Conservation (phyloP, 257 asterid species). For the Paulownia fortunei region DNA sequence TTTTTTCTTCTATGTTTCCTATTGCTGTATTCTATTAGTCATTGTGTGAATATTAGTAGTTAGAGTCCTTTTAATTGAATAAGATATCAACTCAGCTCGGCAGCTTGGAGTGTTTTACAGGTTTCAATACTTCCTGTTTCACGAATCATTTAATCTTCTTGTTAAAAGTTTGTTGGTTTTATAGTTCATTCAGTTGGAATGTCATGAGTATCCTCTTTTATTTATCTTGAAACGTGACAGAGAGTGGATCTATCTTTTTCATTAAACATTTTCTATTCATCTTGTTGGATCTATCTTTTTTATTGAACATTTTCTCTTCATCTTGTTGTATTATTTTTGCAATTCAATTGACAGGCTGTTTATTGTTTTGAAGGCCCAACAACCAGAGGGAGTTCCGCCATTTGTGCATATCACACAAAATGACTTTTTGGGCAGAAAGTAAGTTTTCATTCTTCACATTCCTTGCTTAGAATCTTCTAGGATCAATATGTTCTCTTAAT, state of each 20-base stretch:
- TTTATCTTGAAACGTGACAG: conserved; percentile 5
- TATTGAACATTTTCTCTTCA: conserved; percentile 17
- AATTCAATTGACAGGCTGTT: conserved; percentile 29
- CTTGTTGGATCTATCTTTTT: conserved; percentile 6
- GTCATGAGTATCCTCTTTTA: neutral
- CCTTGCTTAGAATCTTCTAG: conserved; percentile 4
- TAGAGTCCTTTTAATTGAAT: neutral
- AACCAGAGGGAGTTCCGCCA: conserved; percentile 61
- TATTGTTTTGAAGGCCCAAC: conserved; percentile 54
- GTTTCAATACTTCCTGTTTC: neutral
- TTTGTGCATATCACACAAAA: conserved; percentile 62
- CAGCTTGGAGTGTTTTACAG: neutral
- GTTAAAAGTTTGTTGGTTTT: conserved; percentile 1
- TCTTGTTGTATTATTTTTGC: conserved; percentile 22
- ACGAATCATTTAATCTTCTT: neutral
- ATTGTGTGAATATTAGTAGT: neutral
- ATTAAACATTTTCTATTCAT: conserved; percentile 23
- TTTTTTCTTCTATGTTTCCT: neutral
- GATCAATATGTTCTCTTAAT: neutral
- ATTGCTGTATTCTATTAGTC: conserved; percentile 2
- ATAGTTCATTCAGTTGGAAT: conserved; percentile 28
- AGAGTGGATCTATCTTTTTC: conserved; percentile 3
- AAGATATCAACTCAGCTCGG: neutral
- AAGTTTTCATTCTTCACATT: conserved; percentile 37
- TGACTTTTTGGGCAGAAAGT: conserved; percentile 66